phyloP scores from a whole-genome alignment of 1,284 basidiomycete genomes.

The Tremellales sp. region DNA sequence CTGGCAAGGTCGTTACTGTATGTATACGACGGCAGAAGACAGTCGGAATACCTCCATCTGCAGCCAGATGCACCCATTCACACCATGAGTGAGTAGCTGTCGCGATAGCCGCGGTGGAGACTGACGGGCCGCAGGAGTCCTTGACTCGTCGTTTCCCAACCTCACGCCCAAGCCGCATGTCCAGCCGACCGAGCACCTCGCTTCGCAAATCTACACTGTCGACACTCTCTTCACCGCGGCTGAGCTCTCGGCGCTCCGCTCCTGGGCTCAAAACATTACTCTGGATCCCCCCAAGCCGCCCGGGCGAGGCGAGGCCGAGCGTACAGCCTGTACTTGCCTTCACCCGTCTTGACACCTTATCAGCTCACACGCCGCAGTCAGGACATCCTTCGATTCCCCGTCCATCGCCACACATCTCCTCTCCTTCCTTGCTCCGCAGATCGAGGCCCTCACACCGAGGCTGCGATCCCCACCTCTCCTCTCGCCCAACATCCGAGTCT shows the following conservation, averaged over 20 bases:
- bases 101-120: too few species aligned
- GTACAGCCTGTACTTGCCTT: slow-evolving; percentile 75
- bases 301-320: slow-evolving; percentile 70
- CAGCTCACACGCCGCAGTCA: too few species aligned
- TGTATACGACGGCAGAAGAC: too few species aligned
- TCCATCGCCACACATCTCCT: neutral
- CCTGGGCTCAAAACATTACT: slow-evolving; percentile 61
- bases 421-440: slow-evolving; percentile 16
- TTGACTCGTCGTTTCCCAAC: slow-evolving; percentile 9
- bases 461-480: slow-evolving; percentile 18
- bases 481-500: slow-evolving; percentile 48
- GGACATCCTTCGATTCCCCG: too few species aligned
- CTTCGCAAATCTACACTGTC: slow-evolving; percentile 64
- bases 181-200: slow-evolving; percentile 53
- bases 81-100: too few species aligned
- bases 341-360: too few species aligned
- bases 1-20: too few species aligned
- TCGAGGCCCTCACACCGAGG: neutral
- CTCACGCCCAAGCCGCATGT: slow-evolving; percentile 48
- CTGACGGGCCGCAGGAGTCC: too few species aligned
- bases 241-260: slow-evolving; percentile 50
- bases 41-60: too few species aligned
- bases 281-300: slow-evolving; percentile 63
- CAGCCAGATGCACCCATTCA: too few species aligned
- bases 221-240: slow-evolving; percentile 45